A percentile compares a stretch with the other conserved stretches of the same genome.
Evolutionary conservation across 179 eudicot genomes (phyloP).

Genomic region (Heliamphora pulchella): DNA sequence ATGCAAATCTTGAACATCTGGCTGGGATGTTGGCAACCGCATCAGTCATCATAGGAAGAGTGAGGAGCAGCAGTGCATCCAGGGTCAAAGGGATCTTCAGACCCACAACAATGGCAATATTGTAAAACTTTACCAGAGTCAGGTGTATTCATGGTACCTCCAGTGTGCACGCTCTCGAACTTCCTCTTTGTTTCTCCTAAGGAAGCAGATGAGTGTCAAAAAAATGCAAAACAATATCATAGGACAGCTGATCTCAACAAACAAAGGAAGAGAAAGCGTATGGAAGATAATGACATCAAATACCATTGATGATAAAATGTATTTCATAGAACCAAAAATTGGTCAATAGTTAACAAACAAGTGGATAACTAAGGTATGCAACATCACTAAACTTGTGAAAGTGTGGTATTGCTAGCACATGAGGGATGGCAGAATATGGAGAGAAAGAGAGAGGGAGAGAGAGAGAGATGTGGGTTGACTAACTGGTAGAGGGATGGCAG

Average conservation of each 20-base stretch:
- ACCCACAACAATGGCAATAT: conserved; percentile 98
- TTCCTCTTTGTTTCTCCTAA: conserved; percentile 95
- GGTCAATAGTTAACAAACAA: not conserved
- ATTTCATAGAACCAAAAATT: not conserved
- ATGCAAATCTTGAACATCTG: not conserved
- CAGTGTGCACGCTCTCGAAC: conserved; percentile 82
- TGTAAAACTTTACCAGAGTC: conserved; percentile 71
- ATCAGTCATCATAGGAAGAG: conserved; percentile 73
- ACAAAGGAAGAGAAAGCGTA: conserved; percentile 3
- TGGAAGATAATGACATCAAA: not conserved
- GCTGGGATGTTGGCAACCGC: not conserved
- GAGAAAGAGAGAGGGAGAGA: not conserved
- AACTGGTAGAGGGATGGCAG: too few relatives aligned
- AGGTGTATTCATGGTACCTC: conserved; percentile 84
- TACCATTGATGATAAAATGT: too few relatives aligned
- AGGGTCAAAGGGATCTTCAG: conserved; percentile 86
- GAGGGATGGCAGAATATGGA: not conserved
- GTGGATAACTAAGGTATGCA: not conserved
- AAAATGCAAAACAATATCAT: not conserved
- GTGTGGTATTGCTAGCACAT: not conserved
- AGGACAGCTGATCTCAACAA: not conserved
- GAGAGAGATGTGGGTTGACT: not conserved
- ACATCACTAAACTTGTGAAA: not conserved
- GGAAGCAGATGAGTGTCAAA: not conserved
- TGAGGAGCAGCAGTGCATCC: conserved; percentile 91